Conservation (phyloP, 2,329 filamentous ascomycete species). For the Pseudogymnoascus sp. region DNA sequence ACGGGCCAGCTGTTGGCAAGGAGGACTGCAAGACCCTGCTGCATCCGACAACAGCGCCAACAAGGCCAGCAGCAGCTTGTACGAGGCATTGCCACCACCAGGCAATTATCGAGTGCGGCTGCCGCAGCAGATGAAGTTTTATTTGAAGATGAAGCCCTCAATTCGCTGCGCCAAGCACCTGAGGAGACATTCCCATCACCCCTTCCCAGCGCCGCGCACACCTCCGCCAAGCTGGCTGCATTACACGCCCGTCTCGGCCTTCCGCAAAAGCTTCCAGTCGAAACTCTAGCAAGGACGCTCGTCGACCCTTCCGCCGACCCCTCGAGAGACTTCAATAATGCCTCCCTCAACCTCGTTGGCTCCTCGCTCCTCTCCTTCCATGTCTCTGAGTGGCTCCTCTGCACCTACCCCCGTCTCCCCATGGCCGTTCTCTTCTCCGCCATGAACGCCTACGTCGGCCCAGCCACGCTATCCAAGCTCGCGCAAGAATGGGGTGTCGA, state of each 20-base stretch:
- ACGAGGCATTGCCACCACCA: conserved; percentile 16
- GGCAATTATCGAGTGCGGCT: neutral
- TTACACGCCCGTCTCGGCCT: conserved; percentile 84
- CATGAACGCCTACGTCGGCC: conserved; percentile 75
- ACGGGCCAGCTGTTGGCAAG: conserved; percentile 49
- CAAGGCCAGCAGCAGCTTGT: conserved; percentile 22
- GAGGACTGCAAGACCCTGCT: conserved; percentile 32
- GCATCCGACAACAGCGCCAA: conserved; percentile 30
- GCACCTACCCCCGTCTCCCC: conserved; percentile 83
- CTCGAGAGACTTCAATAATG: conserved; percentile 79
- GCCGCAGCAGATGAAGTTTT: conserved; percentile 18
- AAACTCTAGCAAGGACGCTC: conserved; percentile 78
- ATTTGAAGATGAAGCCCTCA: conserved; percentile 21
- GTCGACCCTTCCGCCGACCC: conserved; percentile 78
- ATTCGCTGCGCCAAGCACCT: neutral
- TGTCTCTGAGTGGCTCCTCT: conserved; percentile 77
- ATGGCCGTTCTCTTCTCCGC: conserved; percentile 80
- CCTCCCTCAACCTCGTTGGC: conserved; percentile 71
- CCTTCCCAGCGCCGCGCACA: conserved; percentile 53
- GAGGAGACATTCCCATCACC: conserved; percentile 55
- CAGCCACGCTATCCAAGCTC: conserved; percentile 63
- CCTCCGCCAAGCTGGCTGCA: conserved; percentile 83
- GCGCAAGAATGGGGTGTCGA: conserved; percentile 89
- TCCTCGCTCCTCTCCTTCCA: conserved; percentile 81
- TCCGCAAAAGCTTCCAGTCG: conserved; percentile 69